Percentiles rank a stretch among this genome's conserved stretches.
Conservation (phyloP, 2,329 filamentous ascomycete species). For the Cadophora sp. region DNA sequence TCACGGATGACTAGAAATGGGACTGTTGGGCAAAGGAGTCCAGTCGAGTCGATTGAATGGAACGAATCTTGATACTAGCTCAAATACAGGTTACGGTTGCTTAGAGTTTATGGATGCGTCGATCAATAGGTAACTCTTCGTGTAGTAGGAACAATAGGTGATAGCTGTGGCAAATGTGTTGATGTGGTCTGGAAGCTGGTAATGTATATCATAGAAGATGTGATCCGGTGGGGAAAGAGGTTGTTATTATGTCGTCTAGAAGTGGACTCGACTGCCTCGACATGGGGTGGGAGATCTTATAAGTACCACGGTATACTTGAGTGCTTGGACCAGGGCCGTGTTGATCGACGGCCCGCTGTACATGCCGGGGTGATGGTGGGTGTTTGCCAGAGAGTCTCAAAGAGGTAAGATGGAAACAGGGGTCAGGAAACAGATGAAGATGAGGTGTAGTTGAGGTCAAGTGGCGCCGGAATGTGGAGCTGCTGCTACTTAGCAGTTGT, state of each 20-base stretch:
- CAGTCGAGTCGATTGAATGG: not conserved
- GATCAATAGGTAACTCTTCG: not conserved
- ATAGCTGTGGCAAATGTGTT: not conserved
- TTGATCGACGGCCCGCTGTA: slow-evolving; percentile 34
- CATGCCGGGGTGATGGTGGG: slow-evolving; percentile 26
- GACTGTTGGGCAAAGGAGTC: not conserved
- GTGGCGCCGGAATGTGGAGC: slow-evolving; percentile 1
- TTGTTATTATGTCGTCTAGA: slow-evolving; percentile 14
- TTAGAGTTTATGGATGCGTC: not conserved
- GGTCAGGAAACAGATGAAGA: slow-evolving; percentile 19
- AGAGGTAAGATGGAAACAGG: slow-evolving; percentile 7
- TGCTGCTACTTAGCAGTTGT: not conserved
- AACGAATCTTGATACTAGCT: not conserved
- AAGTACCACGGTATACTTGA: slow-evolving; percentile 27
- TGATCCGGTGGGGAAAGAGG: not conserved
- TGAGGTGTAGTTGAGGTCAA: slow-evolving; percentile 4
- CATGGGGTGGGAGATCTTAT: slow-evolving; percentile 23
- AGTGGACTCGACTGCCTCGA: not conserved
- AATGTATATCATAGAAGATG: not conserved
- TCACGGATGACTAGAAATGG: not conserved
- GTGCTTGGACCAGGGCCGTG: slow-evolving; percentile 27
- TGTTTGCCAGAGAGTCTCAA: slow-evolving; percentile 5
- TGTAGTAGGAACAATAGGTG: not conserved
- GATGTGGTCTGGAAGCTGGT: not conserved
- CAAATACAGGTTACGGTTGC: not conserved